Evolutionary conservation across 2,329 filamentous ascomycete species (phyloP).

Genomic region (Apiospora pterosperma): DNA sequence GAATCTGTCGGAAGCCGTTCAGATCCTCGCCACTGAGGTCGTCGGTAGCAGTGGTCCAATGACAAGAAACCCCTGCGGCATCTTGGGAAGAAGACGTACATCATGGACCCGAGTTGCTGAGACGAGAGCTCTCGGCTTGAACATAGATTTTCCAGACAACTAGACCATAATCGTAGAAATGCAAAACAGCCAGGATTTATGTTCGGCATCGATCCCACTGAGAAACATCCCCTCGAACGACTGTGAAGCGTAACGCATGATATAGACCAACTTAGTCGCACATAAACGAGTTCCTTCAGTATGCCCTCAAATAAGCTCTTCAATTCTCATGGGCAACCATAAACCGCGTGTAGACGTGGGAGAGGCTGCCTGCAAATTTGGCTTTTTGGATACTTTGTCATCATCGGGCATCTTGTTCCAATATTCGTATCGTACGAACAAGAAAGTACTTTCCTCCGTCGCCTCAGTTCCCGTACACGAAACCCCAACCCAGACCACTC

Average conservation of each 20-base stretch:
- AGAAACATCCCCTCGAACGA: not conserved
- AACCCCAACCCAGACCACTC: constrained; percentile 14
- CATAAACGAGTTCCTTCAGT: not conserved
- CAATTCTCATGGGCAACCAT: constrained; percentile 50
- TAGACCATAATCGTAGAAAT: not conserved
- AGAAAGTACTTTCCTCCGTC: constrained; percentile 10
- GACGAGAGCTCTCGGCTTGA: not conserved
- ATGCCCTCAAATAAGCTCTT: constrained; percentile 55
- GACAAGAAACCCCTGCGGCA: not conserved
- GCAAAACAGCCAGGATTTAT: not conserved
- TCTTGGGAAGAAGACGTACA: not conserved
- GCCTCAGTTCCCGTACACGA: constrained; percentile 8
- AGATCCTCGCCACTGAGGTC: not conserved
- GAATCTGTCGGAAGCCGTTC: not conserved
- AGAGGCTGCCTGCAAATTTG: constrained; percentile 53
- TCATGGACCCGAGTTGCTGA: not conserved
- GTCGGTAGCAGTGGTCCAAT: not conserved
- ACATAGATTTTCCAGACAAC: not conserved
- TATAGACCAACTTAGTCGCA: not conserved
- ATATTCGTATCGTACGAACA: constrained; percentile 11
- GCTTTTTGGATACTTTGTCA: constrained; percentile 54
- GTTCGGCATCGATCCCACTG: not conserved
- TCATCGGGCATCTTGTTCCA: constrained; percentile 40
- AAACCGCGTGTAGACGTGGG: constrained; percentile 14
- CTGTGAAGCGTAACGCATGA: not conserved